Evolutionary conservation across 1,284 basidiomycete species (phyloP).

Genomic region (Boletus calvinii): DNA sequence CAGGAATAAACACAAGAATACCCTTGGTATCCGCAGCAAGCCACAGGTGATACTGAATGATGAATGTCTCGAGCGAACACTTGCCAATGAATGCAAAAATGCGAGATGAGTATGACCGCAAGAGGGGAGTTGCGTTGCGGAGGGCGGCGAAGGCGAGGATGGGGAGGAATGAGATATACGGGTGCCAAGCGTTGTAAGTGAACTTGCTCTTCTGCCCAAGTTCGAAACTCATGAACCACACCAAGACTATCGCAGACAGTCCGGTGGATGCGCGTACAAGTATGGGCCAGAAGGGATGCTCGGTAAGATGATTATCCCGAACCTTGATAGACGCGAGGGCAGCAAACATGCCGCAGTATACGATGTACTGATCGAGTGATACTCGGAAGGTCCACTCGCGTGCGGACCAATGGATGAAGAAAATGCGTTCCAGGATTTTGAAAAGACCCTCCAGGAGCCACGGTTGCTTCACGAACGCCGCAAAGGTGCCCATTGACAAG

Average conservation of each 20-base stretch:
- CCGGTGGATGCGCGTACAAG: conserved; percentile 48
- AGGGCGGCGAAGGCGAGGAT: conserved; percentile 73
- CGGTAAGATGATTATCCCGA: conserved; percentile 69
- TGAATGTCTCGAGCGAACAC: conserved; percentile 84
- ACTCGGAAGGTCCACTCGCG: conserved; percentile 86
- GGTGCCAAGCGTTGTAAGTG: conserved; percentile 82
- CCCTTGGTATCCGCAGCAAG: conserved; percentile 86
- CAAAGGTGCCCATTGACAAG: conserved; percentile 59
- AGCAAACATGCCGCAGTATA: conserved; percentile 82
- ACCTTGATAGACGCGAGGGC: conserved; percentile 75
- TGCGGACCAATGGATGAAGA: conserved; percentile 79
- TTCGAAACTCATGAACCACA: conserved; percentile 85
- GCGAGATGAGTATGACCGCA: conserved; percentile 68
- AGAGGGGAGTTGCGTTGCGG: conserved; percentile 69
- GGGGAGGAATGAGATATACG: conserved; percentile 80
- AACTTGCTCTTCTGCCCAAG: conserved; percentile 75
- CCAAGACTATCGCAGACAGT: conserved; percentile 51
- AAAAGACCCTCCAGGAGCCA: conserved; percentile 70
- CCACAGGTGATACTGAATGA: conserved; percentile 90
- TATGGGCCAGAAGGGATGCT: conserved; percentile 65
- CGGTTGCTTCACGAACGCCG: conserved; percentile 63
- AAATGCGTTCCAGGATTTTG: conserved; percentile 58
- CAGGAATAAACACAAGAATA: conserved; percentile 76
- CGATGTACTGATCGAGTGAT: conserved; percentile 84
- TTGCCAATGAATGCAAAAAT: conserved; percentile 80